Evolutionary conservation across 78 protist species (phyloP), one percentile per base, ranked within the genome.

Genomic region (Isochrysis galbana): DNA sequence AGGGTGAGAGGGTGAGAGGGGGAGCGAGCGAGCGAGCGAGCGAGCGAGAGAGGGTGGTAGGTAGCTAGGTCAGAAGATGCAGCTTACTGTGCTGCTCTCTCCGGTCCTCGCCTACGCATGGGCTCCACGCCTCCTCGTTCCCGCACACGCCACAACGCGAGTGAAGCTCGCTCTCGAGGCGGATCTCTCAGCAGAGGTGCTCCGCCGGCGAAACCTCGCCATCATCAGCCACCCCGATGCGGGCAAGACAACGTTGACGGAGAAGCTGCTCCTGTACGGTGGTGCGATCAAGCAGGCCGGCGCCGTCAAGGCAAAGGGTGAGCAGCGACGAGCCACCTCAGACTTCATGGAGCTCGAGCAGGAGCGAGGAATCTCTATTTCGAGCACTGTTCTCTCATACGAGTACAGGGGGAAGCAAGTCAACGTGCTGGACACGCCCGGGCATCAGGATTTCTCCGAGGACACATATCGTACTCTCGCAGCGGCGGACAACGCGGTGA

Each of bases 391-490:
- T n/a, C 89, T 93, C n/a, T 19, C 55, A 38, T 90, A 61, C 47
- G 92, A 90, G 34, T 90, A 90, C 92, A 1, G 4, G 17, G 82
- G 77, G 26, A 21, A 34, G 42, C 25, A 25, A 32, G 48, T 69
- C 34, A 2, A 0, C 83, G 17, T 90, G 22, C 92, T 90, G 48
- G 92, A 90, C 47, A 90, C 92, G 84, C 93, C 93, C 46, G 94
- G 94, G 3, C 94, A 93, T 80, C 91, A 93, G 80, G 94, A 93
- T 80, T 93, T 87, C 61, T 46, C 90, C 0, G 94, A 87, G 87
- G 94, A 93, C 92, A 93, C 94, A 19, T 93, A 93, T 61, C 87
- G 94, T 47, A 93, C 94, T 46, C 91, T 93, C 45, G 94, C 94
- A 1, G 94, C 94, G 29, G 94, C 94, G 25, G 94, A 93, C 91